These are phyloP conservation scores for Lactuca sativa DNA, from an alignment of 129 eudicot species.

Conservation along the genomic window DNA sequence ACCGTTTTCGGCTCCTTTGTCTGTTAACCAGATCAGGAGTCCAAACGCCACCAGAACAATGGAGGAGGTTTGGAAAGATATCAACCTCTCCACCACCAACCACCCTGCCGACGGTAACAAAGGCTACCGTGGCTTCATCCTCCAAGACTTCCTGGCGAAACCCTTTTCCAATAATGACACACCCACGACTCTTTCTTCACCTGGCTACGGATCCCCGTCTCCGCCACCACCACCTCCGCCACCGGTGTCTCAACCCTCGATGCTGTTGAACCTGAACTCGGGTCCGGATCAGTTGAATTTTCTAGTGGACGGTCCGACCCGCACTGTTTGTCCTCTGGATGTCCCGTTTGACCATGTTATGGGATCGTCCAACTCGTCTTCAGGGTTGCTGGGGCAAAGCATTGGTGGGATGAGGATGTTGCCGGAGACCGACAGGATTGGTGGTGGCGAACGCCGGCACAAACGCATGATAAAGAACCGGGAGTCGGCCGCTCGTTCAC, in stretches of 20 bases:
- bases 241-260: constrained; percentile 29
- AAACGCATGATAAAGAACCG: constrained; percentile 81
- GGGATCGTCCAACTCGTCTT: constrained; percentile 35
- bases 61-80: constrained; percentile 77
- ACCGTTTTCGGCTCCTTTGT: constrained; percentile 15
- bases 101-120: constrained; percentile 24
- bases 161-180: constrained; percentile 41
- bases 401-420: constrained; percentile 37
- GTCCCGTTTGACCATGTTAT: constrained; percentile 43
- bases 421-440: constrained; percentile 33
- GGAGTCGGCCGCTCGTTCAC: constrained; percentile 78
- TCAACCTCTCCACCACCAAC: constrained; percentile 40
- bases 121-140: constrained; percentile 35
- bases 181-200: constrained; percentile 18
- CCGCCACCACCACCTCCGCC: constrained; percentile 29
- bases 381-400: constrained; percentile 21
- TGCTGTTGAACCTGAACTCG: constrained; percentile 44
- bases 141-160: constrained; percentile 63
- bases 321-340: constrained; percentile 20
- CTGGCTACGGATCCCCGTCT: constrained; percentile 16
- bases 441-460: constrained; percentile 55
- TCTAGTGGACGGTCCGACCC: constrained; percentile 21
- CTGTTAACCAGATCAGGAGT: not conserved
- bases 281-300: constrained; percentile 36
- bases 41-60: constrained; percentile 35